Evolutionary conservation across 2,329 filamentous ascomycete genomes (phyloP).

Genomic region (Drechslerella coelobrocha): DNA sequence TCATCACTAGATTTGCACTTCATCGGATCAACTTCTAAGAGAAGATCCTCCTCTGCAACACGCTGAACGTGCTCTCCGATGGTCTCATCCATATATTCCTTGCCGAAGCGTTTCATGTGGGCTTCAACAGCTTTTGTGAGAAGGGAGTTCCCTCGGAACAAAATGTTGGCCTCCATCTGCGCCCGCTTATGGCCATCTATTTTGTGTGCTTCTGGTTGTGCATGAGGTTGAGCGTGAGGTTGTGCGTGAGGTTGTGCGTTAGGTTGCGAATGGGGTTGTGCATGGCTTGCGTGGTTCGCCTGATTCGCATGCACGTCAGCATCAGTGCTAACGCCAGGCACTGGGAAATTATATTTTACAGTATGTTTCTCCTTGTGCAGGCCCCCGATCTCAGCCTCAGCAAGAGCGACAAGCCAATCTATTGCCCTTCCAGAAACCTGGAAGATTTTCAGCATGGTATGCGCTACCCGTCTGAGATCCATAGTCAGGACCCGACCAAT

Average conservation of each 20-base stretch:
- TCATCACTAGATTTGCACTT: constrained; percentile 69
- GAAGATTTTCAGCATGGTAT: constrained; percentile 90
- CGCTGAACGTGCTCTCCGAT: constrained; percentile 83
- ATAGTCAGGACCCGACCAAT: constrained; percentile 79
- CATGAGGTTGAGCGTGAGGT: too few species aligned
- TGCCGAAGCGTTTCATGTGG: constrained; percentile 92
- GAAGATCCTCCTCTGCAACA: constrained; percentile 87
- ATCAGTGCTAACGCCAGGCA: constrained; percentile 7
- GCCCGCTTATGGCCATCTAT: constrained; percentile 80
- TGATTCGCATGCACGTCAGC: constrained; percentile 61
- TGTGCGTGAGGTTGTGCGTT: too few species aligned
- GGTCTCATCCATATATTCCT: constrained; percentile 88
- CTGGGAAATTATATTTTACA: constrained; percentile 56
- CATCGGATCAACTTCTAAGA: constrained; percentile 95
- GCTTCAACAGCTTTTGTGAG: constrained; percentile 92
- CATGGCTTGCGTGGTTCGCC: too few species aligned
- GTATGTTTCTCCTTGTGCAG: constrained; percentile 80
- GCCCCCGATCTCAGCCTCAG: constrained; percentile 97
- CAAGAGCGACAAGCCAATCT: constrained; percentile 90
- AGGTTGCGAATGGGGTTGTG: too few species aligned
- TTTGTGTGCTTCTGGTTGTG: constrained; percentile 68
- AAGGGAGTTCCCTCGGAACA: constrained; percentile 93
- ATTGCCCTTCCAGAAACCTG: constrained; percentile 84
- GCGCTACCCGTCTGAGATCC: constrained; percentile 79
- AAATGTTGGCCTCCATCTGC: constrained; percentile 86